Conservation (phyloP, 306 rosid genomes). For the Acacia crassicarpa region DNA sequence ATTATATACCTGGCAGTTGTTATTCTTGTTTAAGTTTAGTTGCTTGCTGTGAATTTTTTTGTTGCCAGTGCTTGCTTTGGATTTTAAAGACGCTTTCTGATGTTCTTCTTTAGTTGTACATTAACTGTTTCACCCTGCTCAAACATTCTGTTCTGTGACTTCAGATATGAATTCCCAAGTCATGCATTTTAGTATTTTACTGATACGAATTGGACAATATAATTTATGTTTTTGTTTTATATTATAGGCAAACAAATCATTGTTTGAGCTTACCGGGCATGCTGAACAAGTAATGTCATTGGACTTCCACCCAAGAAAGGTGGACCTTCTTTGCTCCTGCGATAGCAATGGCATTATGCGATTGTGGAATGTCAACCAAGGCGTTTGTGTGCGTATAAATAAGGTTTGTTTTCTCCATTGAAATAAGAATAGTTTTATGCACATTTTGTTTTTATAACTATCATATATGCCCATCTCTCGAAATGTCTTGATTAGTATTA, state of each 20-base stretch:
- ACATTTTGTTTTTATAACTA: constrained; percentile 17
- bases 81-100: background rate
- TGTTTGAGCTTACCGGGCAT: constrained; percentile 46
- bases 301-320: constrained; percentile 67
- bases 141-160: background rate
- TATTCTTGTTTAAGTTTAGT: background rate
- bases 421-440: constrained; percentile 45
- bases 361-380: constrained; percentile 46
- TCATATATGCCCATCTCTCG: background rate
- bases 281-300: constrained; percentile 58
- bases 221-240: constrained; percentile 16
- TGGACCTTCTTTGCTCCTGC: constrained; percentile 62
- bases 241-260: constrained; percentile 43
- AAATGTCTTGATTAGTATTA: background rate
- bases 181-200: background rate
- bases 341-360: constrained; percentile 50
- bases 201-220: constrained; percentile 4
- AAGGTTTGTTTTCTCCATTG: constrained; percentile 42
- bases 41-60: background rate
- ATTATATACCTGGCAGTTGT: background rate
- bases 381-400: constrained; percentile 30
- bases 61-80: background rate
- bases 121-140: background rate
- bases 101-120: background rate
- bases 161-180: background rate